These are phyloP conservation scores for Pulveroboletus sp. DNA, from an alignment of 768 basidiomycete genomes.

Conservation along the genomic window DNA sequence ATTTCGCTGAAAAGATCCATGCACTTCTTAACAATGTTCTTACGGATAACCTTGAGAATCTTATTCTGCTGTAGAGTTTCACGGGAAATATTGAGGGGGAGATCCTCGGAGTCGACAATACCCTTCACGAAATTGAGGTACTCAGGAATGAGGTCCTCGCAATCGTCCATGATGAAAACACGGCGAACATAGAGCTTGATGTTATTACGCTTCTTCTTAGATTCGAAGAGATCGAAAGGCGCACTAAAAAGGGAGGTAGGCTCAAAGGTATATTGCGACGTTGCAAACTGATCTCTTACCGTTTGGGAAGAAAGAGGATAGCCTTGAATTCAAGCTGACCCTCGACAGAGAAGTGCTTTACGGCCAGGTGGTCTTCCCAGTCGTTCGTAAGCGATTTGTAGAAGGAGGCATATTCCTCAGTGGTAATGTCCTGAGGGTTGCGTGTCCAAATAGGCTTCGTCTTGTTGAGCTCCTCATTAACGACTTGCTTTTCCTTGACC, in stretches of 20 bases:
- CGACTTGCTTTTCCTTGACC: conserved; percentile 80
- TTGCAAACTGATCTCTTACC: conserved; percentile 43
- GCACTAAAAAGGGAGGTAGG: conserved; percentile 48
- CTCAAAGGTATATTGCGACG: neutral
- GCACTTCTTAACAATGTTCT: conserved; percentile 99
- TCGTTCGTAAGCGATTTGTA: conserved; percentile 99
- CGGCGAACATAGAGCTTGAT: conserved; percentile 99
- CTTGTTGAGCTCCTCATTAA: conserved; percentile 99
- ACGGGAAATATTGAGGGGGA: conserved; percentile 99
- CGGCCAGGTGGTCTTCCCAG: conserved; percentile 99
- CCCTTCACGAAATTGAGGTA: conserved; percentile 99
- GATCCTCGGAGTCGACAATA: conserved; percentile 99
- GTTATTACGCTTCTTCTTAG: conserved; percentile 99
- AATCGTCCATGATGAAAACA: conserved; percentile 99
- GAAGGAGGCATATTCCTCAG: conserved; percentile 92
- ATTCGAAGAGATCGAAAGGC: conserved; percentile 99
- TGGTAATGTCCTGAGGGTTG: conserved; percentile 89
- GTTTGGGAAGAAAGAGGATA: conserved; percentile 95
- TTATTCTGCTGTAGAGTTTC: conserved; percentile 99
- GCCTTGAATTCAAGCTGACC: conserved; percentile 99
- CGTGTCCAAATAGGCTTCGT: conserved; percentile 99
- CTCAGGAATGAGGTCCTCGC: conserved; percentile 98
- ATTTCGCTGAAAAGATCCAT: conserved; percentile 94
- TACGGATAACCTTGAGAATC: conserved; percentile 99
- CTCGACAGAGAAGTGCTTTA: conserved; percentile 99